Evolutionary conservation across 2,329 filamentous ascomycete species (phyloP), one percentile per base, ranked within the genome.

Genomic region (Bisporella sp.): DNA sequence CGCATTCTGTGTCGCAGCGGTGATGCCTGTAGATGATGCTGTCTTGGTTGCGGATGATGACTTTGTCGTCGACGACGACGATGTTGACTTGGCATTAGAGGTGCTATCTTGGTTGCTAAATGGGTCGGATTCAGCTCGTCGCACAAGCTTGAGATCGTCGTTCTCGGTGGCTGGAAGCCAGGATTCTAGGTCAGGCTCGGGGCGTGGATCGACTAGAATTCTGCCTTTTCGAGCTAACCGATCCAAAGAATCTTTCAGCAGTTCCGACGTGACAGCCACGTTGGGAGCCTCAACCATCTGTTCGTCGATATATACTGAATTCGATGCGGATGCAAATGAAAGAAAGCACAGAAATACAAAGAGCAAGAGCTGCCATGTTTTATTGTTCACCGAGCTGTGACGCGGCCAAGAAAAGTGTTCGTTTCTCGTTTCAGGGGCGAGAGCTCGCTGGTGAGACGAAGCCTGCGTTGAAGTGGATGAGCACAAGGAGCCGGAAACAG

Each of bases 121-220:
- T 13, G 31, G 33, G n/a, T 46, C 46, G 29, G 42, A 31, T 28
- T 51, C 44, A 33, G 40, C 41, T 39, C 59, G 55, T 42, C 53
- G 54, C 8, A 37, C 8, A 9, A 9, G 8, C 39, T 41, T 39
- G 29, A 60, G 54, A 53, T 55, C 57, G 41, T 53, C 55, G 13
- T 51, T 41, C 30, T 39, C 30, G n/a, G 45, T 41, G 29, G 33
- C 52, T 3, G 46, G 45, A 9, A 41, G 30, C 47, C 51, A 57
- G 31, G 41, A 40, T n/a, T 41, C 41, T 33, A 31, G 49, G 6
- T 43, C 29, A 8, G 59, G 59, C 44, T 56, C 54, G 7, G 57
- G 57, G 32, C 54, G 52, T 41, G 48, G 61, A 63, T 65, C 64
- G 58, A 62, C 60, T 1, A 64, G 42, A 44, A 66, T 59, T 4